Evolutionary conservation across 192 early-diverging fungal species (phyloP).

Genomic region (Oehlia diaphana): DNA sequence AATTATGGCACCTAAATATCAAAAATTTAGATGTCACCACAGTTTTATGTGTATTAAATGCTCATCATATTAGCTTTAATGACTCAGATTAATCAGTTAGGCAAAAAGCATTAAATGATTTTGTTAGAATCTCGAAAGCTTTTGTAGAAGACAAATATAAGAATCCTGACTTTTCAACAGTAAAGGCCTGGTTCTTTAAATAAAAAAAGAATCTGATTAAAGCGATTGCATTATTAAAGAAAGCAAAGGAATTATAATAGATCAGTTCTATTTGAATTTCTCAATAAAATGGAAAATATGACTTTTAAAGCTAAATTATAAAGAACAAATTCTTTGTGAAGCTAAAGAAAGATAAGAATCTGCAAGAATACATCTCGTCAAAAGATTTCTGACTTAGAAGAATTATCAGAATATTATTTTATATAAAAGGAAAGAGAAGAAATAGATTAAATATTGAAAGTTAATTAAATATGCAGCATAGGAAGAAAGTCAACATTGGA

Average conservation of each 20-base stretch:
- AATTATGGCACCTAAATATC: neutral
- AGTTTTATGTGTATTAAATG: neutral
- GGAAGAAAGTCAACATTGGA: too few relatives aligned
- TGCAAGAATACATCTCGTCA: slow-evolving; percentile 11
- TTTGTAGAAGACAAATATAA: neutral
- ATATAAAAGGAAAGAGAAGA: too few relatives aligned
- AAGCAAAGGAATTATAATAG: neutral
- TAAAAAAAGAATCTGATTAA: neutral
- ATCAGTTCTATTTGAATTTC: neutral
- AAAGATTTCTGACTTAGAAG: too few relatives aligned
- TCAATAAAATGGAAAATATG: neutral
- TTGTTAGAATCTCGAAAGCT: neutral
- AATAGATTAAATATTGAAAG: too few relatives aligned
- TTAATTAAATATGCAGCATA: too few relatives aligned
- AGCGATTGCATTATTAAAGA: neutral
- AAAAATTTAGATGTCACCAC: neutral
- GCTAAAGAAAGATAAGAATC: slow-evolving; percentile 79
- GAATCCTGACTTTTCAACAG: neutral
- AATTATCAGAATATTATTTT: too few relatives aligned
- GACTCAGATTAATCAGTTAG: neutral
- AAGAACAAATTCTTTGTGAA: slow-evolving; percentile 94
- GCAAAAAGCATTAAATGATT: neutral
- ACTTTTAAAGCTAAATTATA: neutral
- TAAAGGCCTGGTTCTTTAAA: neutral
- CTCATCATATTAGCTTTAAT: neutral